Evolutionary conservation across 179 eudicot genomes (phyloP).

Genomic region (Actinidia arguta): DNA sequence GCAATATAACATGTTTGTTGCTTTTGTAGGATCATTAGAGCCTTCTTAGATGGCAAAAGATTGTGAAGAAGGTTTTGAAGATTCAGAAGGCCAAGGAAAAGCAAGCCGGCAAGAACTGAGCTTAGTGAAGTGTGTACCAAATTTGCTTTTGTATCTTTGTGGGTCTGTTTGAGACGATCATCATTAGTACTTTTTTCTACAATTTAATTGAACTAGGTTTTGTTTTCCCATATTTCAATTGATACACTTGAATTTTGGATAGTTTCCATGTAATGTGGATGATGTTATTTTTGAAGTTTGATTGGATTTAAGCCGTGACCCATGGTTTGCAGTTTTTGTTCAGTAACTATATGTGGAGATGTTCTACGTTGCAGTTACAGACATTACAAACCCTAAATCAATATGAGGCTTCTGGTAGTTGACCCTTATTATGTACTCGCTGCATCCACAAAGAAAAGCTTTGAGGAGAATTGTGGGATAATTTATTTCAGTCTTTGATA

Average conservation of each 20-base stretch:
- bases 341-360: too few relatives aligned
- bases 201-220: conserved; percentile 15
- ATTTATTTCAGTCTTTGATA: too few relatives aligned
- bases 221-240: conserved; percentile 15
- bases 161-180: conserved; percentile 3
- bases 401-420: too few relatives aligned
- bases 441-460: too few relatives aligned
- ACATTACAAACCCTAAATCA: too few relatives aligned
- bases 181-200: conserved; percentile 24
- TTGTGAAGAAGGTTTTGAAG: conserved; percentile 92
- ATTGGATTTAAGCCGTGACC: not conserved
- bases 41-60: conserved; percentile 88
- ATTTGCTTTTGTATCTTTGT: conserved; percentile 31
- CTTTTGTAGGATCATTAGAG: conserved; percentile 79
- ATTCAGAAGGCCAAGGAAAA: conserved; percentile 85
- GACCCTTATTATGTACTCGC: too few relatives aligned
- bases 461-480: too few relatives aligned
- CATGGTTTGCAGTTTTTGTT: too few relatives aligned
- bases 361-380: too few relatives aligned
- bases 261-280: not conserved
- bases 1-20: not conserved
- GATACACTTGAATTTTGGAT: not conserved
- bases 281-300: not conserved
- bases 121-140: not conserved
- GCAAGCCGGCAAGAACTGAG: conserved; percentile 58